These are phyloP conservation scores for Tylopilus subfusipes DNA, from an alignment of 768 basidiomycete genomes.

Conservation along the genomic window DNA sequence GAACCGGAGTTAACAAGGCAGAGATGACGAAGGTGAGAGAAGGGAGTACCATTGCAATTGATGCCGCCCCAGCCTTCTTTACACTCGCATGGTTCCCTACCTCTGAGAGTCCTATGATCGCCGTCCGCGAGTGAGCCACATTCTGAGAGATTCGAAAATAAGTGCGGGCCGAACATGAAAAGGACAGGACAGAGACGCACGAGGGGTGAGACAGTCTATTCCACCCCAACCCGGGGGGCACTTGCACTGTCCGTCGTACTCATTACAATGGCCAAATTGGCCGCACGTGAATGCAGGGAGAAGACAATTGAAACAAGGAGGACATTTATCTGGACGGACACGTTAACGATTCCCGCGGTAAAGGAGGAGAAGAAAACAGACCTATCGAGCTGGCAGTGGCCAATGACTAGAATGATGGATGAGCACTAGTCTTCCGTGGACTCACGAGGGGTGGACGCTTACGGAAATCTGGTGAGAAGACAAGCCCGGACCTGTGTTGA, in stretches of 20 bases:
- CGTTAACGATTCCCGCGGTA: not conserved
- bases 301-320: conserved; percentile 95
- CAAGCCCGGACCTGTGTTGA: conserved; percentile 10
- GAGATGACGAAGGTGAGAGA: not conserved
- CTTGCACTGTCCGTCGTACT: conserved; percentile 92
- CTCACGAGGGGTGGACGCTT: too few species aligned
- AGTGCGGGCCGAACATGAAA: conserved; percentile 1
- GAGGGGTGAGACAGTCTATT: conserved; percentile 88
- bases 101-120: conserved; percentile 75
- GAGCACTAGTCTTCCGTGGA: conserved; percentile 14
- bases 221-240: conserved; percentile 98
- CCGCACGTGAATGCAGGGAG: conserved; percentile 90
- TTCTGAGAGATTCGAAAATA: conserved; percentile 44
- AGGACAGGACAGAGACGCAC: conserved; percentile 45
- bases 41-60: conserved; percentile 89
- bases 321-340: conserved; percentile 51
- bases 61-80: conserved; percentile 94
- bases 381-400: conserved; percentile 17
- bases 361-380: not conserved
- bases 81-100: conserved; percentile 78
- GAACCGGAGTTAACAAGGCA: not conserved
- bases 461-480: conserved; percentile 27
- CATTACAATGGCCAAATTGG: conserved; percentile 87
- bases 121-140: conserved; percentile 95
- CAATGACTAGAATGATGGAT: conserved; percentile 18